Evolutionary conservation across 2,329 filamentous ascomycete genomes (phyloP).

Genomic region (Ascochyta koolunga): DNA sequence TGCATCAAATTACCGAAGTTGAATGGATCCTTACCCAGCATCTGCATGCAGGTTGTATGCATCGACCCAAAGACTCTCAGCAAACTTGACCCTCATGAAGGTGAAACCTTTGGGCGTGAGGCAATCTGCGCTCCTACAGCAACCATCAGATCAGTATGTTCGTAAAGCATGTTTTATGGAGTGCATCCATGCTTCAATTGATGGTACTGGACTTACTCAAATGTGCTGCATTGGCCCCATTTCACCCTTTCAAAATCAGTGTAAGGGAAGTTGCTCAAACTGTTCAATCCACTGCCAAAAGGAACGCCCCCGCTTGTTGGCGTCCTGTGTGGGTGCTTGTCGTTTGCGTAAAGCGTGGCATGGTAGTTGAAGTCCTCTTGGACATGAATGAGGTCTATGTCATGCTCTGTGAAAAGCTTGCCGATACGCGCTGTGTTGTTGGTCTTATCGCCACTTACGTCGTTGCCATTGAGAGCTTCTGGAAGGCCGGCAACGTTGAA

Average conservation of each 20-base stretch:
- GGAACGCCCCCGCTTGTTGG: conserved; percentile 68
- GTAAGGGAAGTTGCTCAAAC: conserved; percentile 65
- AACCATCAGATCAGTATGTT: not conserved
- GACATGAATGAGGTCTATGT: conserved; percentile 67
- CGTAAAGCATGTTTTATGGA: no score
- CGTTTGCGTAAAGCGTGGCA: conserved; percentile 63
- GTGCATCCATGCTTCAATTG: no score
- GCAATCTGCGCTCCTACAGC: conserved; percentile 61
- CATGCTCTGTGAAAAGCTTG: conserved; percentile 60
- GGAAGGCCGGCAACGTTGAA: conserved; percentile 69
- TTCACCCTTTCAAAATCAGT: conserved; percentile 62
- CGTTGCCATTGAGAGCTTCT: conserved; percentile 62
- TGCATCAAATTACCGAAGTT: not conserved
- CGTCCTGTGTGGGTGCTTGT: conserved; percentile 66
- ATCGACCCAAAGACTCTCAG: conserved; percentile 63
- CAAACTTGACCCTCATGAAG: conserved; percentile 65
- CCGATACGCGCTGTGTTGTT: conserved; percentile 65
- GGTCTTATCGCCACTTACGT: conserved; percentile 66
- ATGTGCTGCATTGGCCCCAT: conserved; percentile 63
- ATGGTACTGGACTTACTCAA: conserved; percentile 29
- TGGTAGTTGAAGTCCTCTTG: conserved; percentile 77
- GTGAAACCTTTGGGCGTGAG: conserved; percentile 74
- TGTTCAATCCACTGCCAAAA: conserved; percentile 69
- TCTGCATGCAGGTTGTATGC: conserved; percentile 72
- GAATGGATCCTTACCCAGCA: conserved; percentile 56